These are phyloP conservation scores for Wickerhamiella shivajii DNA, from an alignment of 805 yeast genomes.

Conservation along the genomic window DNA sequence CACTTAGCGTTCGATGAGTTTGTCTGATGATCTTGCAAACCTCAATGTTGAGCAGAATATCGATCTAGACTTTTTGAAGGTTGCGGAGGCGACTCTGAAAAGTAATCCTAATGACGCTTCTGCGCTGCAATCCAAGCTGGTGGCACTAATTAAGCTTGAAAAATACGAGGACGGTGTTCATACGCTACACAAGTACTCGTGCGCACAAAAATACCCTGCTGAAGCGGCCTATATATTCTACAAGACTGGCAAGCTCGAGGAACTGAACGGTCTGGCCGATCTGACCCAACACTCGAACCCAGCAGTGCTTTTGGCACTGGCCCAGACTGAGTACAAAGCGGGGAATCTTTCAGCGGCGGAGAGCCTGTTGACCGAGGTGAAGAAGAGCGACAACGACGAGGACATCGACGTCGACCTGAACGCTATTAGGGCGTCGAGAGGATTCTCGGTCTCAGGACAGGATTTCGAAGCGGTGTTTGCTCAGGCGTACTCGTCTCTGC, in stretches of 20 bases:
- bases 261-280: conserved; percentile 17
- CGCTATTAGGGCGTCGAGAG: conserved; percentile 30
- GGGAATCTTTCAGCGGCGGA: conserved; percentile 34
- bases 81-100: conserved; percentile 21
- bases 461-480: conserved; percentile 51
- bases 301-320: conserved; percentile 36
- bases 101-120: conserved; percentile 20
- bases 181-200: conserved; percentile 24
- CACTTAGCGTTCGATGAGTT: too few relatives aligned
- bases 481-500: conserved; percentile 29
- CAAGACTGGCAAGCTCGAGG: conserved; percentile 34
- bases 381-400: conserved; percentile 29
- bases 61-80: conserved; percentile 15
- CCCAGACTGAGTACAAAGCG: conserved; percentile 38
- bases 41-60: too few relatives aligned
- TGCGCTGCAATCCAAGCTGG: conserved; percentile 32
- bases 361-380: conserved; percentile 24
- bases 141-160: conserved; percentile 47
- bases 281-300: conserved; percentile 9
- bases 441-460: conserved; percentile 5
- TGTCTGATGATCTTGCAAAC: too few relatives aligned
- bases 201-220: conserved; percentile 16
- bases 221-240: conserved; percentile 49
- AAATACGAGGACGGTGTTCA: conserved; percentile 36
- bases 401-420: conserved; percentile 46